A percentile compares a stretch with the other conserved stretches of the same genome.
Evolutionary conservation across 495 filamentous ascomycete genomes (phyloP).

Genomic region (Aspergillus panamensis): DNA sequence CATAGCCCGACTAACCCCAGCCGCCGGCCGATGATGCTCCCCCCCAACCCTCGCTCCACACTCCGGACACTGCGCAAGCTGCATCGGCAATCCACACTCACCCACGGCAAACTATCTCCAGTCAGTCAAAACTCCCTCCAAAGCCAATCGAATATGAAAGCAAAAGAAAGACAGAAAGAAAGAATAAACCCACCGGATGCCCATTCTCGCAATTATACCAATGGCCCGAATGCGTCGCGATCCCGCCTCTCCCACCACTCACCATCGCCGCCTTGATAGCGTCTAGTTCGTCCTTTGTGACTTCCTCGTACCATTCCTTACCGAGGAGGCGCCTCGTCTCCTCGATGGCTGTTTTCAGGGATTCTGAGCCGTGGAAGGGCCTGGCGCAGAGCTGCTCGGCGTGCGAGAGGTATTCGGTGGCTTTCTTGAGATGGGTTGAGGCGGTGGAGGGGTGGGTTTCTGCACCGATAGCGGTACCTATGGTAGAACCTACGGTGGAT

Average conservation of each 20-base stretch:
- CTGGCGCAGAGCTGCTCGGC: background rate
- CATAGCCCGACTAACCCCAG: background rate
- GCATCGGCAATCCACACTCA: background rate
- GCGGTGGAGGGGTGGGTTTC: background rate
- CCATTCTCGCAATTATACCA: slow-evolving; percentile 9
- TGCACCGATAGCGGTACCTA: background rate
- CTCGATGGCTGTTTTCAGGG: background rate
- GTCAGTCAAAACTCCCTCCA: background rate
- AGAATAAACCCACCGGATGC: background rate
- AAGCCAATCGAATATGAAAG: no score
- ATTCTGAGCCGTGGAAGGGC: background rate
- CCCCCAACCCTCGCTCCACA: background rate
- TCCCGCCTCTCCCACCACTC: background rate
- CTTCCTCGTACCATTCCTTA: background rate
- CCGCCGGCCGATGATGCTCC: background rate
- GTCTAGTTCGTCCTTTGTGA: background rate
- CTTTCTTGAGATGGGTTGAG: background rate
- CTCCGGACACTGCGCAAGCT: background rate
- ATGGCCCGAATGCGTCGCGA: slow-evolving; percentile 8
- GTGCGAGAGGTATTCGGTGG: background rate
- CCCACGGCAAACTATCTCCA: background rate
- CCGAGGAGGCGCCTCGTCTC: background rate
- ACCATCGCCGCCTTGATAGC: slow-evolving; percentile 8
- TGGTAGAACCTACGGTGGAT: background rate
- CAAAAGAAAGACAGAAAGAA: background rate